Evolutionary conservation across 1,139 yeast genomes (phyloP), one percentile per base, ranked within the genome.

Genomic region (Tardiomyces digboiensis): DNA sequence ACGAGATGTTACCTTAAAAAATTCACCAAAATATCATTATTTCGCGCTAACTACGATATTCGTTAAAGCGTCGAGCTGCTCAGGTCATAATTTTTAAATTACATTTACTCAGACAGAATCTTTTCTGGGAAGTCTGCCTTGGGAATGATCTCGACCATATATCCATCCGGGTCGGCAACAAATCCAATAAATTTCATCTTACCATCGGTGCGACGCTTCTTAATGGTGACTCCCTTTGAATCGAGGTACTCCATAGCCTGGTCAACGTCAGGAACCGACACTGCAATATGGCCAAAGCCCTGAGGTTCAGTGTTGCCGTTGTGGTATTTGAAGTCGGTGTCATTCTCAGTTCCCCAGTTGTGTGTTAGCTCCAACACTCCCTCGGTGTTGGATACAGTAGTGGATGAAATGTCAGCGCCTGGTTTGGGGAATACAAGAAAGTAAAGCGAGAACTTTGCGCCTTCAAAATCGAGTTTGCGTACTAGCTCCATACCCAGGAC

Each of bases 281-380:
- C 68, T 56, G 94, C 85, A 48, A 85, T 74, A 66, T 89, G 96
- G 33, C 95, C 95, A 59, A 75, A 91, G 14, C 97, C 97, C 57
- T 76, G 81, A 16, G 82, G 80, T 38, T 78, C 73, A 19, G 80
- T 80, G 62, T 88, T 87, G 46, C 96, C 95, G 53, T 80, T 84
- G 64, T 89, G 95, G 66, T 91, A 91, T 33, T 75, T 75, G 66
- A 87, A 85, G 13, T 73, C 72, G 12, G 75, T 71, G 51, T 89
- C 95, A 21, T 68, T 59, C 61, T 91, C 98, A 16, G 97, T 85
- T 22, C 97, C 98, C 81, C 87, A 88, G 67, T 91, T 91, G 68
- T 87, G 93, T 40, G 97, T 89, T 59, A 91, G 72, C 66, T 91
- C 98, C 44, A 91, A 65, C 8, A 91, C 64, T 21, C 91, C 82